These are phyloP conservation scores for Aspergillus neotritici DNA, from an alignment of 2,329 filamentous ascomycete genomes.

Conservation along the genomic window DNA sequence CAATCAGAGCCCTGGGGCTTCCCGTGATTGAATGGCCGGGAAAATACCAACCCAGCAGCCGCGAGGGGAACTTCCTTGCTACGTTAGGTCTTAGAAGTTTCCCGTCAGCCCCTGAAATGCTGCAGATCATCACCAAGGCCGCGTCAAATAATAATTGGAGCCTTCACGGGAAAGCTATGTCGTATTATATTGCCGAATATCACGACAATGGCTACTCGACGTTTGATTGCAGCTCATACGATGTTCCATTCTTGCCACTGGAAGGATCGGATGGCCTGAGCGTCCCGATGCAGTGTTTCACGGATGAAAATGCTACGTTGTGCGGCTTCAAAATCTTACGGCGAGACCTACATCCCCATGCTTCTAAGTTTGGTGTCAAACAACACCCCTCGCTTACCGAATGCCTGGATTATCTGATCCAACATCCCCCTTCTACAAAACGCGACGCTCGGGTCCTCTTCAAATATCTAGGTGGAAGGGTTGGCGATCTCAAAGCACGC, in stretches of 20 bases:
- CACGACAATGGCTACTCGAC: constrained; percentile 67
- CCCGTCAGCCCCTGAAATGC: constrained; percentile 67
- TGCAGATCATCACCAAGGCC: constrained; percentile 67
- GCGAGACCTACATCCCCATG: constrained; percentile 71
- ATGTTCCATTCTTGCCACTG: constrained; percentile 64
- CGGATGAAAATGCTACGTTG: constrained; percentile 67
- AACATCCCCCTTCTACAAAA: constrained; percentile 63
- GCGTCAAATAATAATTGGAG: constrained; percentile 47
- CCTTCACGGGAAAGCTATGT: constrained; percentile 64
- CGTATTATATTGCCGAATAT: constrained; percentile 77
- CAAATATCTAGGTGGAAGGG: constrained; percentile 72
- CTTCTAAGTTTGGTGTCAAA: constrained; percentile 79
- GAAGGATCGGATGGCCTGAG: constrained; percentile 62
- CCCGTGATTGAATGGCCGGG: constrained; percentile 80
- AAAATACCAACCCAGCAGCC: constrained; percentile 57
- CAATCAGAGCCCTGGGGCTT: constrained; percentile 63
- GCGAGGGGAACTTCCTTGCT: constrained; percentile 69
- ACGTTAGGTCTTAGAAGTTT: constrained; percentile 66
- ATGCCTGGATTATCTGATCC: constrained; percentile 68
- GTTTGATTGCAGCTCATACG: constrained; percentile 54
- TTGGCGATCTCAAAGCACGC: constrained; percentile 64
- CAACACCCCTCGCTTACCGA: constrained; percentile 70
- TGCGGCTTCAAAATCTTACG: constrained; percentile 76
- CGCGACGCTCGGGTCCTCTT: constrained; percentile 67
- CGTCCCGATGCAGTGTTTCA: constrained; percentile 71